Conservation (phyloP, 352 stramenopile species). For the Phytophthora pinifolia region DNA sequence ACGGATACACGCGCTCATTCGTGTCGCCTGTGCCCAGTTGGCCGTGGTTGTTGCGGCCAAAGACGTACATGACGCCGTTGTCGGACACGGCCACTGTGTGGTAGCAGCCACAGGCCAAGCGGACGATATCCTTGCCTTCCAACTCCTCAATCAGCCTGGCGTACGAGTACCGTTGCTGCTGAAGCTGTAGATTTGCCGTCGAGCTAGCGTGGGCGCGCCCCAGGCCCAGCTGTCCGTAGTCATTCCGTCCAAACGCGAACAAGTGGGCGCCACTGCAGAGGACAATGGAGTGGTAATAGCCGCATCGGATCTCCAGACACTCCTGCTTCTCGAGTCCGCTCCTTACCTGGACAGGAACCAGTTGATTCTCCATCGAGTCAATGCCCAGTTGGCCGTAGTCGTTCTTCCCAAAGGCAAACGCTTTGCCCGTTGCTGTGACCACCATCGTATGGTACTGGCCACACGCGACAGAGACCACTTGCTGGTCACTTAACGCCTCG, state of each 20-base stretch:
- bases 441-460: conserved; percentile 92
- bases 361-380: conserved; percentile 69
- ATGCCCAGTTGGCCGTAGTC: conserved; percentile 93
- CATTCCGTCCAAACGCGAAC: conserved; percentile 91
- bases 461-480: conserved; percentile 80
- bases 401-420: conserved; percentile 93
- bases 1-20: conserved; percentile 84
- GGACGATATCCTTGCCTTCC: conserved; percentile 82
- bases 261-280: conserved; percentile 68
- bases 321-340: conserved; percentile 62
- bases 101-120: conserved; percentile 91
- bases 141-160: conserved; percentile 68
- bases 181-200: conserved; percentile 55
- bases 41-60: conserved; percentile 94
- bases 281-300: conserved; percentile 93
- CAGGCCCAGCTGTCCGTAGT: conserved; percentile 93
- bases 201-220: conserved; percentile 41
- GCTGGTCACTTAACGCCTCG: conserved; percentile 57
- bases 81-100: conserved; percentile 88
- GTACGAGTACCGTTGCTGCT: conserved; percentile 66
- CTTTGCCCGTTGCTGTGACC: conserved; percentile 57
- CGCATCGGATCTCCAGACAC: conserved; percentile 82
- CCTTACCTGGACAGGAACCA: conserved; percentile 53
- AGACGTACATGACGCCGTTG: conserved; percentile 92
- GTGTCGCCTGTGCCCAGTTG: conserved; percentile 92